Evolutionary conservation across 805 yeast species (phyloP).

Genomic region (Pichia ethanolica): DNA sequence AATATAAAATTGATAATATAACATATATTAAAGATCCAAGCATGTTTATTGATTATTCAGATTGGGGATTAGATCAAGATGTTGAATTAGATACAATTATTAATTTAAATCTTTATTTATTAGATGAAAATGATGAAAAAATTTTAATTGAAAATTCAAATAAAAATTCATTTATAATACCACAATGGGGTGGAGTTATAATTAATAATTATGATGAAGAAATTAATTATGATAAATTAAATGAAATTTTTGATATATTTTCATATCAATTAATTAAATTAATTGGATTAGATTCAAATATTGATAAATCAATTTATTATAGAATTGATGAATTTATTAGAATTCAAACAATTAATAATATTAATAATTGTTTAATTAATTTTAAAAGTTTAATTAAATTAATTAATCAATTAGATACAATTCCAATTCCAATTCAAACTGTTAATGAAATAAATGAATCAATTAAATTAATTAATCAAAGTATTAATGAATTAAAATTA

Average conservation of each 20-base stretch:
- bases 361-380: slow-evolving; percentile 58
- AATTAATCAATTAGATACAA: slow-evolving; percentile 60
- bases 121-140: slow-evolving; percentile 33
- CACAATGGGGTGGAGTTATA: slow-evolving; percentile 85
- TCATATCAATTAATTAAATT: slow-evolving; percentile 67
- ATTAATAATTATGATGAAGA: slow-evolving; percentile 32
- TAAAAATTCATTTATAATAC: slow-evolving; percentile 62
- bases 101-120: slow-evolving; percentile 65
- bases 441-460: slow-evolving; percentile 48
- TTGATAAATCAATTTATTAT: slow-evolving; percentile 48
- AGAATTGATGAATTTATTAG: slow-evolving; percentile 64
- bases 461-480: slow-evolving; percentile 27
- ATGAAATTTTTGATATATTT: slow-evolving; percentile 54
- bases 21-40: slow-evolving; percentile 49
- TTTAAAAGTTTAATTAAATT: slow-evolving; percentile 65
- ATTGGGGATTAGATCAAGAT: slow-evolving; percentile 56
- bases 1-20: slow-evolving; percentile 20
- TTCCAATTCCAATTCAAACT: slow-evolving; percentile 77
- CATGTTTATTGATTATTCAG: slow-evolving; percentile 76
- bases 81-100: slow-evolving; percentile 54
- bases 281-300: slow-evolving; percentile 56
- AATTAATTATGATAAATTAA: slow-evolving; percentile 3
- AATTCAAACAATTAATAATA: slow-evolving; percentile 47
- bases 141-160: slow-evolving; percentile 38
- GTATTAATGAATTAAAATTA: slow-evolving; percentile 29